phyloP scores from a whole-genome alignment of 1,139 yeast species.

The Diutina sp. region DNA sequence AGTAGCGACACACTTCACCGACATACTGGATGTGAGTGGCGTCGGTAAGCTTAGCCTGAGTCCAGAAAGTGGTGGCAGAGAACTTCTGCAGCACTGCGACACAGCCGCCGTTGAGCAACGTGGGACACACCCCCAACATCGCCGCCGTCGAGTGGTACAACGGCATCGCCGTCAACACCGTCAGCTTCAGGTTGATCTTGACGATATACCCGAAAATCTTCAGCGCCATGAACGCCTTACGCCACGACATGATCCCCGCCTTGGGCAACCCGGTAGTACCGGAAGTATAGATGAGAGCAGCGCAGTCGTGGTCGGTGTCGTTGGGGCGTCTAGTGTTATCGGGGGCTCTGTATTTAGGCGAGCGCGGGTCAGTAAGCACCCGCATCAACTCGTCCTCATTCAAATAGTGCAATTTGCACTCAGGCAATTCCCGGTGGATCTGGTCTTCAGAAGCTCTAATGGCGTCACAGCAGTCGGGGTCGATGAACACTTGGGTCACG shows the following conservation, averaged over 20 bases:
- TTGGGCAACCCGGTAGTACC: slow-evolving; percentile 96
- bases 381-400: slow-evolving; percentile 37
- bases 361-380: slow-evolving; percentile 29
- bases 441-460: slow-evolving; percentile 40
- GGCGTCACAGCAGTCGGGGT: slow-evolving; percentile 50
- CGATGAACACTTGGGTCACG: slow-evolving; percentile 59
- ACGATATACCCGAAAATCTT: slow-evolving; percentile 58
- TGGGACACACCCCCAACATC: slow-evolving; percentile 70
- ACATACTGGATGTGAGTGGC: slow-evolving; percentile 88
- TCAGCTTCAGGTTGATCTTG: slow-evolving; percentile 40
- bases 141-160: slow-evolving; percentile 92
- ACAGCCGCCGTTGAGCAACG: slow-evolving; percentile 53
- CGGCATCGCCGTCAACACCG: slow-evolving; percentile 88
- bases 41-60: slow-evolving; percentile 58
- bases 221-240: slow-evolving; percentile 65
- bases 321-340: slow-evolving; percentile 43
- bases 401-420: slow-evolving; percentile 36
- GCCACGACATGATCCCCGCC: slow-evolving; percentile 90
- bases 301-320: slow-evolving; percentile 48
- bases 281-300: slow-evolving; percentile 74
- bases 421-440: slow-evolving; percentile 28
- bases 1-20: slow-evolving; percentile 89
- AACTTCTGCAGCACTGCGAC: slow-evolving; percentile 74
- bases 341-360: slow-evolving; percentile 41
- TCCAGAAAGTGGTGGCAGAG: slow-evolving; percentile 81